A percentile compares a stretch with the other conserved stretches of the same genome.
phyloP scores from a whole-genome alignment of 2,329 filamentous ascomycete species.

The Cytospora chrysosperma region DNA sequence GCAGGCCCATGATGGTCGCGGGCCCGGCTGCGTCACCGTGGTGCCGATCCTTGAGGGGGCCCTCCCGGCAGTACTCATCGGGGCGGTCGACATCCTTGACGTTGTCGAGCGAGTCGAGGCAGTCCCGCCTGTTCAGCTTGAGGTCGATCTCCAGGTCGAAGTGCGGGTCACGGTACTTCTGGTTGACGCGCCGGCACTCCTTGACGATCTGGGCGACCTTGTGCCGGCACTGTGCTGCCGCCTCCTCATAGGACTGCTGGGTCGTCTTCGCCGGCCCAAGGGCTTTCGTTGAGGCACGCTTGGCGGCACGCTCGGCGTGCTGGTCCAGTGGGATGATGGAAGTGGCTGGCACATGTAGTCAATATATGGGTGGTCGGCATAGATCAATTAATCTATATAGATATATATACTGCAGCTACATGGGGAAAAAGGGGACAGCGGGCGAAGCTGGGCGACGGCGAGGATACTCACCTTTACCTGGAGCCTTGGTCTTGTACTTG shows the following conservation, averaged over 20 bases:
- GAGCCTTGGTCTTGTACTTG: slow-evolving; percentile 67
- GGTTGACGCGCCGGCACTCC: slow-evolving; percentile 73
- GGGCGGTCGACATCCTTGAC: slow-evolving; percentile 20
- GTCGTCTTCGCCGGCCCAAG: slow-evolving; percentile 54
- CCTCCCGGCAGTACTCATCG: slow-evolving; percentile 11
- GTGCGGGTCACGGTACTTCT: slow-evolving; percentile 82
- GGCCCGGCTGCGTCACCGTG: slow-evolving; percentile 11
- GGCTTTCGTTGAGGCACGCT: slow-evolving; percentile 52
- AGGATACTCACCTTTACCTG: slow-evolving; percentile 62
- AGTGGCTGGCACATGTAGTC: slow-evolving; percentile 48
- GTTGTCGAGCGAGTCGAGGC: slow-evolving; percentile 46
- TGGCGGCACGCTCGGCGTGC: slow-evolving; percentile 60
- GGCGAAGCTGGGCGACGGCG: background rate
- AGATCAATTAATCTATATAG: background rate
- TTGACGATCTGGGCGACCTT: slow-evolving; percentile 62
- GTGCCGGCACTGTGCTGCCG: slow-evolving; percentile 64
- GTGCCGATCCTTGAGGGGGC: slow-evolving; percentile 28
- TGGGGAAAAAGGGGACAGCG: background rate
- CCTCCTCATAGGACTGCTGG: slow-evolving; percentile 70
- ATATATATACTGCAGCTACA: background rate
- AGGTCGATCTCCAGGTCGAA: slow-evolving; percentile 82
- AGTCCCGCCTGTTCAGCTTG: slow-evolving; percentile 55
- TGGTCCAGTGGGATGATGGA: slow-evolving; percentile 66
- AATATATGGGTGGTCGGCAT: background rate
- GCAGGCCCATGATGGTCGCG: slow-evolving; percentile 3